Percentiles rank a stretch among this genome's conserved stretches.
phyloP scores from a whole-genome alignment of 2,329 filamentous ascomycete genomes.

The Tricladium varicosporioides region DNA sequence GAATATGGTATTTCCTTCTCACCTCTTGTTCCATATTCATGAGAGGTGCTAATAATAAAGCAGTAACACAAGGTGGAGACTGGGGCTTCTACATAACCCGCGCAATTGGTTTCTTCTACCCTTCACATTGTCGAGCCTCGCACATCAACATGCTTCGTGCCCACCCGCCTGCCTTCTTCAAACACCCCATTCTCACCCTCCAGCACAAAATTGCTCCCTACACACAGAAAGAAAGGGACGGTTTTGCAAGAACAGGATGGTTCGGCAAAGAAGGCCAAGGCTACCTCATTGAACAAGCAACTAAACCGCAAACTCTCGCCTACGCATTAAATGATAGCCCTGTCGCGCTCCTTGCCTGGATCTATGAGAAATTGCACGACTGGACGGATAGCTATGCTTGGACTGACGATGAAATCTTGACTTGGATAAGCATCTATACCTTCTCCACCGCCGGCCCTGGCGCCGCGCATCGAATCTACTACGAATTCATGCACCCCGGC shows the following conservation, averaged over 20 bases:
- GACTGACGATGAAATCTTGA: conserved; percentile 74
- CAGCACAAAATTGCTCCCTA: conserved; percentile 55
- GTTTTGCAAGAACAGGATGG: conserved; percentile 51
- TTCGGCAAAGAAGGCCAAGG: conserved; percentile 54
- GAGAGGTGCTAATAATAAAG: no score
- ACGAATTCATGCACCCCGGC: conserved; percentile 54
- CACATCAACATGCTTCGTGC: conserved; percentile 60
- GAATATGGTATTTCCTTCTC: no score
- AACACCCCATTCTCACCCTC: conserved; percentile 55
- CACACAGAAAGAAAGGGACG: conserved; percentile 44
- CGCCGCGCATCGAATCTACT: conserved; percentile 69
- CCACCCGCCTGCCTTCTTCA: conserved; percentile 46
- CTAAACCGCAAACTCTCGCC: conserved; percentile 70
- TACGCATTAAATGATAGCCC: conserved; percentile 70
- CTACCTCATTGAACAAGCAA: conserved; percentile 60
- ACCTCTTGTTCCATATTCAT: no score
- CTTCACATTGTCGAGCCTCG: conserved; percentile 52
- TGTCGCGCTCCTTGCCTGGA: conserved; percentile 70
- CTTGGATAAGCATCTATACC: conserved; percentile 72
- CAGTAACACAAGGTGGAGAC: conserved; percentile 65
- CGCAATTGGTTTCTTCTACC: conserved; percentile 57
- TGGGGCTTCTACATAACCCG: conserved; percentile 69
- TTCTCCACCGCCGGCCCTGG: conserved; percentile 69
- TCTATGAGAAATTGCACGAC: conserved; percentile 76
- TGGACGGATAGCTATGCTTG: conserved; percentile 73